Evolutionary conservation across 2,329 filamentous ascomycete species (phyloP).

Genomic region (Aspergillus sp.): DNA sequence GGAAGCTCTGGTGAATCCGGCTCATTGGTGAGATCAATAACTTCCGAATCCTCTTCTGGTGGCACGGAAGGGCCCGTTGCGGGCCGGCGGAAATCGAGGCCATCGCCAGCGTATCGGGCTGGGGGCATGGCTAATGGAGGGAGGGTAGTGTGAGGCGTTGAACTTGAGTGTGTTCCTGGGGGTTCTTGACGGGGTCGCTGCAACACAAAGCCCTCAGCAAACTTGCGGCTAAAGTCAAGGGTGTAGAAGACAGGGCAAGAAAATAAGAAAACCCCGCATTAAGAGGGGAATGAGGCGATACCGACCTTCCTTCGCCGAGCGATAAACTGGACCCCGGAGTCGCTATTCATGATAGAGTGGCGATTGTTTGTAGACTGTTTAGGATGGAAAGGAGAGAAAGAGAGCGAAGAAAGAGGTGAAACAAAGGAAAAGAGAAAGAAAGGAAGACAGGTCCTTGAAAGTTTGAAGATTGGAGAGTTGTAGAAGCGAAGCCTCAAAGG

Average conservation of each 20-base stretch:
- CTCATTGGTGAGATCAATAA: conserved; percentile 51
- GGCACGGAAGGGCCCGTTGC: conserved; percentile 38
- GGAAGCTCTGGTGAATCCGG: conserved; percentile 33
- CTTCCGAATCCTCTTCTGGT: conserved; percentile 29
- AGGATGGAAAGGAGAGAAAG: neutral
- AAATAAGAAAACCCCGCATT: conserved; percentile 21
- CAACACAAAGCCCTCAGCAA: conserved; percentile 19
- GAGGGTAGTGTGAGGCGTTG: conserved; percentile 16
- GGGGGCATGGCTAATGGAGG: conserved; percentile 31
- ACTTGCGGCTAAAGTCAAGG: neutral
- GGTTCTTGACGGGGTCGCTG: conserved; percentile 40
- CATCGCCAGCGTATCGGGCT: conserved; percentile 49
- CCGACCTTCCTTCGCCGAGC: conserved; percentile 42
- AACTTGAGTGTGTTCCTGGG: conserved; percentile 31
- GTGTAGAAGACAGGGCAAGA: neutral
- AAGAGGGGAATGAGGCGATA: conserved; percentile 10
- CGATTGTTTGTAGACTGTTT: neutral
- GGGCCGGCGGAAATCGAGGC: conserved; percentile 56
- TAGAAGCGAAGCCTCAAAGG: conserved; percentile 6
- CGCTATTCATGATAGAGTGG: conserved; percentile 33
- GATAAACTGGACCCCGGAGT: conserved; percentile 37
- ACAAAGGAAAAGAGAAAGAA: conserved; percentile 9
- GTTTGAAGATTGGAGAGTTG: neutral
- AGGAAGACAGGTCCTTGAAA: conserved; percentile 2
- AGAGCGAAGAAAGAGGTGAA: conserved; percentile 5